A percentile compares a stretch with the other conserved stretches of the same genome.
Conservation (phyloP, 192 early-diverging fungal genomes). For the Coemansia furcata region DNA sequence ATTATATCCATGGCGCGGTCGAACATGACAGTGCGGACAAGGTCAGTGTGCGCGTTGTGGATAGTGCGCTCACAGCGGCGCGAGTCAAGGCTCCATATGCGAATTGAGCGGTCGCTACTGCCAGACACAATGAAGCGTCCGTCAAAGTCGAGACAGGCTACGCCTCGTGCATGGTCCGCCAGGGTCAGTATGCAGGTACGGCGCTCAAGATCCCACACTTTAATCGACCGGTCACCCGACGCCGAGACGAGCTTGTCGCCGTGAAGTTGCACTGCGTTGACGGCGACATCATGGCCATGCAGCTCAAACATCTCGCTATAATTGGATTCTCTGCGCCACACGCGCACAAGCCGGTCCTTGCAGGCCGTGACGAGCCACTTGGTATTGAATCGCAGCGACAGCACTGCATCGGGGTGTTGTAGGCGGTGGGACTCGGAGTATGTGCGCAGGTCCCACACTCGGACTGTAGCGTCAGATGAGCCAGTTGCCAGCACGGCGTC, state of each 20-base stretch:
- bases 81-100: conserved; percentile 69
- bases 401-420: conserved; percentile 66
- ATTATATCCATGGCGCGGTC: conserved; percentile 52
- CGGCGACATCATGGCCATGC: conserved; percentile 68
- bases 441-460: conserved; percentile 71
- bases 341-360: conserved; percentile 76
- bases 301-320: conserved; percentile 58
- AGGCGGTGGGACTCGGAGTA: conserved; percentile 51
- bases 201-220: conserved; percentile 75
- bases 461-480: conserved; percentile 64
- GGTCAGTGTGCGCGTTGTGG: conserved; percentile 28
- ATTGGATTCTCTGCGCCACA: conserved; percentile 65
- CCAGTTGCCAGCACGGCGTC: conserved; percentile 63
- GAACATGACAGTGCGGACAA: conserved; percentile 45
- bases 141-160: conserved; percentile 90
- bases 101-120: conserved; percentile 76
- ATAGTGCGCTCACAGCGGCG: conserved; percentile 57
- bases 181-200: conserved; percentile 67
- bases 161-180: conserved; percentile 73
- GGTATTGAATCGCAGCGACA: conserved; percentile 75
- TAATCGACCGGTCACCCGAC: conserved; percentile 80
- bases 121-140: conserved; percentile 81
- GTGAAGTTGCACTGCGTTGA: conserved; percentile 78
- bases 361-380: conserved; percentile 78
- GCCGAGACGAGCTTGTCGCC: conserved; percentile 64